Percentiles rank a stretch among this genome's conserved stretches.
Conservation (phyloP, 345 rosid species). For the Murraya paniculata region DNA sequence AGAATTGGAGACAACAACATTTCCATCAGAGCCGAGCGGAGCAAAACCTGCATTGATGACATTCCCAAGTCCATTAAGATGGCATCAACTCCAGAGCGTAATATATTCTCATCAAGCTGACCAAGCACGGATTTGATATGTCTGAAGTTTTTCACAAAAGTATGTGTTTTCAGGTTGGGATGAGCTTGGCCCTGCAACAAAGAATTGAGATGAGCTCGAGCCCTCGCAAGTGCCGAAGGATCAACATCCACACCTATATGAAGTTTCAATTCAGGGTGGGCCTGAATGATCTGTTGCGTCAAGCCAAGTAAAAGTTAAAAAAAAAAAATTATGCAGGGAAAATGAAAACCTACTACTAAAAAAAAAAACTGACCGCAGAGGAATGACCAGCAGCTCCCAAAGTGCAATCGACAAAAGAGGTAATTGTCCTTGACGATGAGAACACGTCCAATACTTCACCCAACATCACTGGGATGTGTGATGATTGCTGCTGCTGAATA, state of each 20-base stretch:
- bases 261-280: slow-evolving; percentile 60
- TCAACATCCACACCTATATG: slow-evolving; percentile 91
- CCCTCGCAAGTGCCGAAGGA: slow-evolving; percentile 69
- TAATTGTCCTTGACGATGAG: slow-evolving; percentile 42
- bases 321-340: not conserved
- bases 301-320: not conserved
- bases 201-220: slow-evolving; percentile 42
- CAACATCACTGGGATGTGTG: slow-evolving; percentile 82
- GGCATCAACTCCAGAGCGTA: slow-evolving; percentile 64
- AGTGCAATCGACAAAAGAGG: slow-evolving; percentile 83
- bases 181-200: slow-evolving; percentile 27
- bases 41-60: slow-evolving; percentile 94
- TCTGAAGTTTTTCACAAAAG: slow-evolving; percentile 58
- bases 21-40: not conserved
- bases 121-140: slow-evolving; percentile 46
- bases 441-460: slow-evolving; percentile 84
- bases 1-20: not conserved
- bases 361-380: slow-evolving; percentile 55
- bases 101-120: slow-evolving; percentile 39
- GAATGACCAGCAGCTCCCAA: slow-evolving; percentile 95
- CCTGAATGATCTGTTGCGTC: slow-evolving; percentile 54
- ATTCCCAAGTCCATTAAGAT: slow-evolving; percentile 95
- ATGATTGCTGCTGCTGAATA: slow-evolving; percentile 20
- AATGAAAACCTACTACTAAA: not conserved
- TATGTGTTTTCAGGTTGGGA: slow-evolving; percentile 44